Evolutionary conservation across 2,329 filamentous ascomycete species (phyloP).

Genomic region (Plectosphaerella sp.): DNA sequence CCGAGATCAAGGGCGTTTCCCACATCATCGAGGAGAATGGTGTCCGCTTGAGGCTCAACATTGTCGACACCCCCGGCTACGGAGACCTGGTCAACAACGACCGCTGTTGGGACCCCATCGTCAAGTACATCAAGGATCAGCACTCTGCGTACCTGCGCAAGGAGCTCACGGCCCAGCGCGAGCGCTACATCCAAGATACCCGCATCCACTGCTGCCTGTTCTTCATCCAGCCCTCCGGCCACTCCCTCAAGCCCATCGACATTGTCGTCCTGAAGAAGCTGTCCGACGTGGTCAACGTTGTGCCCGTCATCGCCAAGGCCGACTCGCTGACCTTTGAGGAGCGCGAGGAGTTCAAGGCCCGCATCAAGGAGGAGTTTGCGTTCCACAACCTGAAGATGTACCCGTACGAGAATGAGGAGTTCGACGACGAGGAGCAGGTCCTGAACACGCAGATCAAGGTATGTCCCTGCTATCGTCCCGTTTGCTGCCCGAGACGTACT

Average conservation of each 20-base stretch:
- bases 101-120: constrained; percentile 99
- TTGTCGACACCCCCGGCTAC: constrained; percentile 97
- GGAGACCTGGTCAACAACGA: constrained; percentile 99
- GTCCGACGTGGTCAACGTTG: constrained; percentile 97
- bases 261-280: constrained; percentile 99
- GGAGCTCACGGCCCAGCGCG: constrained; percentile 97
- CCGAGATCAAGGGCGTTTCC: constrained; percentile 95
- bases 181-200: constrained; percentile 98
- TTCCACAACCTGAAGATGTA: constrained; percentile 99
- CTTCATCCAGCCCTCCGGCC: constrained; percentile 98
- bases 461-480: background rate
- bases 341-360: constrained; percentile 93
- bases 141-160: constrained; percentile 98
- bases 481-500: constrained; percentile 16
- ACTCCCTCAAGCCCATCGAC: constrained; percentile 98
- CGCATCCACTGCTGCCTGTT: constrained; percentile 99
- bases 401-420: constrained; percentile 98
- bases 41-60: constrained; percentile 94
- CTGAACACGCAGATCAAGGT: constrained; percentile 98
- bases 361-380: constrained; percentile 98
- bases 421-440: constrained; percentile 92
- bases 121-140: constrained; percentile 99
- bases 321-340: constrained; percentile 96
- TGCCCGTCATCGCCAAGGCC: constrained; percentile 97
- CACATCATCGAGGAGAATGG: constrained; percentile 99